Conservation (phyloP, 768 basidiomycete genomes). For the Lactarius quietus region DNA sequence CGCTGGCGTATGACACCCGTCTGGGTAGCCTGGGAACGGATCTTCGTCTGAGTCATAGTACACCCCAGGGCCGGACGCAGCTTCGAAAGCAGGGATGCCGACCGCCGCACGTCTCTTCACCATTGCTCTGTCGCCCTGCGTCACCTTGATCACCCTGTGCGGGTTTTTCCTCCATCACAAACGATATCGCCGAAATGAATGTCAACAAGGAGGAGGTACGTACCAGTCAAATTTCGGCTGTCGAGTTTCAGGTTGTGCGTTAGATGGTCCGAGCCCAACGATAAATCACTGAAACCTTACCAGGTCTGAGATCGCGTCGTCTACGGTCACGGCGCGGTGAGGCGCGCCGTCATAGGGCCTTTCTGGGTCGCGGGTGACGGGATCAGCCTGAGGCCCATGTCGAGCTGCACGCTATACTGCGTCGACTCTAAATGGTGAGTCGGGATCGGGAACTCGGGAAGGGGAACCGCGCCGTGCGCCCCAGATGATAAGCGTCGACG, state of each 20-base stretch:
- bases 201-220: not conserved
- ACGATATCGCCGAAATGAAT: not conserved
- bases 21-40: conserved; percentile 45
- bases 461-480: conserved; percentile 55
- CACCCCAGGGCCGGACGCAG: conserved; percentile 29
- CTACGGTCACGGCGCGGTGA: conserved; percentile 51
- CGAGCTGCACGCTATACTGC: conserved; percentile 17
- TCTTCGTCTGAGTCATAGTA: conserved; percentile 16
- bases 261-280: not conserved
- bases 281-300: conserved; percentile 40
- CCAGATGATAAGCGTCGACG: conserved; percentile 65
- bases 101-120: conserved; percentile 35
- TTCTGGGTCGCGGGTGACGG: conserved; percentile 9
- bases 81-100: conserved; percentile 47
- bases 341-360: conserved; percentile 46
- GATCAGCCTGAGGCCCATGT: conserved; percentile 16
- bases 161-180: conserved; percentile 40
- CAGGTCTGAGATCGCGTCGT: conserved; percentile 67
- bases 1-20: conserved; percentile 41
- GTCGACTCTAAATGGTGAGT: conserved; percentile 46
- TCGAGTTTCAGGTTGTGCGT: not conserved
- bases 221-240: conserved; percentile 73
- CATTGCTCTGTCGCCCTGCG: conserved; percentile 35
- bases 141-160: conserved; percentile 39
- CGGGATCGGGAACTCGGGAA: conserved; percentile 65